Evolutionary conservation across 1,139 yeast species (phyloP), one percentile per base, ranked within the genome.

Genomic region (Saccharomyces hybrid): DNA sequence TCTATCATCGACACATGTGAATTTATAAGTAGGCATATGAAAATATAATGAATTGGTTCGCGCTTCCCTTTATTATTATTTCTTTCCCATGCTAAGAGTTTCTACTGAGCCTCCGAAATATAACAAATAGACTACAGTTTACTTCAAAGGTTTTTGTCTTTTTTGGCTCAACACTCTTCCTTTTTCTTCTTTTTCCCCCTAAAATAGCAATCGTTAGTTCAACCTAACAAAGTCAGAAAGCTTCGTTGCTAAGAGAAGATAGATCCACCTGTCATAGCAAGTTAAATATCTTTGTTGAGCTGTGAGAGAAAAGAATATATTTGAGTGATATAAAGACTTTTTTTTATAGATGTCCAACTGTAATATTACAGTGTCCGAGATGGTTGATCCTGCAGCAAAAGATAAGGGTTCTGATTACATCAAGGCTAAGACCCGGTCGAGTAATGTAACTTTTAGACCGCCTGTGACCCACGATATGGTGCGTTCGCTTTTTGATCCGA

Each of bases 391-490:
- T 31, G 34, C 3, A 4, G 34, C 34, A 31, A 31, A 31, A 31
- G 34, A 12, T 2, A 31, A 31, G 14, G 34, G 34, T 0, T 31
- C 34, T 31, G 34, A 2, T 31, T 31, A 31, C 34, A 31, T 1
- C 3, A 31, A 31, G 34, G 70, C 69, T 2, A 58, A 58, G 38
- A 66, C 70, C 8, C 57, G 71, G 26, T 62, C 68, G 19, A 56
- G 67, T 3, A 72, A 69, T 12, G 58, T 58, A 3, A 74, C 77
- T 12, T 88, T 88, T 62, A 69, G 72, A 19, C 93, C 88, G 5
- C 96, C 96, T 2, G 81, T 81, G 61, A 88, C 96, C 27, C 87
- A 85, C 64, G 96, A 88, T 67, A 88, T 88, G 95, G 87, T 88
- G 34, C 78, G 89, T 61, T 84, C 95, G 1, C 73, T 88, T 52